Conservation (phyloP, 345 rosid species). For the Ailanthus altissimus region DNA sequence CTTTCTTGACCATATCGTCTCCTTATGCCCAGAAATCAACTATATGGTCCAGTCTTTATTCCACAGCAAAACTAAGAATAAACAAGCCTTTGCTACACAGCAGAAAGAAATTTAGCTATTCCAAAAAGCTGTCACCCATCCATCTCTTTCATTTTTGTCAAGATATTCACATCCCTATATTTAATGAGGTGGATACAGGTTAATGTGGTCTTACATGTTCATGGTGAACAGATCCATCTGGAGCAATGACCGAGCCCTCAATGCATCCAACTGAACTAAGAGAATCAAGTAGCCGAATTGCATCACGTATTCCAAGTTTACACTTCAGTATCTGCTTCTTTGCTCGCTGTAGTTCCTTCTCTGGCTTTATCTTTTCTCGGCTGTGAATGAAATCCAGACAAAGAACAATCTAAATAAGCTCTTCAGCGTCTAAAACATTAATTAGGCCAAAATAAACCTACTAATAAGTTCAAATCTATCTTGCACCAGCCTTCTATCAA, state of each 20-base stretch:
- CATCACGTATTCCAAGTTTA: slow-evolving; percentile 95
- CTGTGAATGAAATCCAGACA: slow-evolving; percentile 39
- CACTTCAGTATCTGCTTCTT: slow-evolving; percentile 79
- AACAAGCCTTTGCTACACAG: not conserved
- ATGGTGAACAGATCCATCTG: slow-evolving; percentile 95
- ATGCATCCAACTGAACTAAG: slow-evolving; percentile 86
- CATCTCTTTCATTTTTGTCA: not conserved
- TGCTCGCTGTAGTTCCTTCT: slow-evolving; percentile 86
- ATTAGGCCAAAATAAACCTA: not conserved
- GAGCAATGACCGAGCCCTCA: slow-evolving; percentile 78
- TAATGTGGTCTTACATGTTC: slow-evolving; percentile 63
- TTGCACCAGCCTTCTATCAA: not conserved
- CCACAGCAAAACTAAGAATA: not conserved
- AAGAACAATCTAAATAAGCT: slow-evolving; percentile 10
- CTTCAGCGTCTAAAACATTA: not conserved
- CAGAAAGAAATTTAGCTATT: not conserved
- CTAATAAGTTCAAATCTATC: not conserved
- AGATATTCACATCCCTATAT: slow-evolving; percentile 6
- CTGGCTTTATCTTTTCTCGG: slow-evolving; percentile 95
- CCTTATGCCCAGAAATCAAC: not conserved
- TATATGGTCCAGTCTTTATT: not conserved
- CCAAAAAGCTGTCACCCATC: not conserved
- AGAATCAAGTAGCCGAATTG: slow-evolving; percentile 69
- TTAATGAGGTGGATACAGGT: not conserved
- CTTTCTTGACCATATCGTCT: not conserved